Evolutionary conservation across 2,329 filamentous ascomycete species (phyloP).

Genomic region (Rhynchosporium secalis): DNA sequence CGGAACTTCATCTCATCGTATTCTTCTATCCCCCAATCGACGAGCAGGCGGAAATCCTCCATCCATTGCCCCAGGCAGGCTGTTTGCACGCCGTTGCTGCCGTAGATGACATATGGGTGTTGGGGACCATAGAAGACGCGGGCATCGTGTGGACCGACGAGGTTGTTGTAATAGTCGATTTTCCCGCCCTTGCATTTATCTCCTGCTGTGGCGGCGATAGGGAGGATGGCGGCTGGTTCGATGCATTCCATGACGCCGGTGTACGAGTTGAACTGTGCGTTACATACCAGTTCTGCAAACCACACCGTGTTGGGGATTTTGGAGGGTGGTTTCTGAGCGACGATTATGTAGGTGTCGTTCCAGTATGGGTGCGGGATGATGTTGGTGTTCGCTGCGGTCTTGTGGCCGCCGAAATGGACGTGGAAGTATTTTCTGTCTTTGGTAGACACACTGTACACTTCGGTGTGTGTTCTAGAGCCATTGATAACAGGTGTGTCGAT

Average conservation of each 20-base stretch:
- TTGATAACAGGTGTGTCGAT: neutral
- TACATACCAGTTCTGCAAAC: slow-evolving; percentile 51
- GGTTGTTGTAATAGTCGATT: slow-evolving; percentile 44
- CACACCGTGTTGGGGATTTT: slow-evolving; percentile 34
- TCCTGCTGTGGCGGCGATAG: slow-evolving; percentile 48
- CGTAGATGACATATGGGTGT: slow-evolving; percentile 52
- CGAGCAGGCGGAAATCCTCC: slow-evolving; percentile 53
- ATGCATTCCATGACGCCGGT: slow-evolving; percentile 47
- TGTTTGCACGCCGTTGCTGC: slow-evolving; percentile 51
- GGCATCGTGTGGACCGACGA: slow-evolving; percentile 56
- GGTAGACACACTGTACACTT: slow-evolving; percentile 46
- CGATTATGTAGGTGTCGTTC: slow-evolving; percentile 51
- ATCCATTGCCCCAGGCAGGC: slow-evolving; percentile 60
- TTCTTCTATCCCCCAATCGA: slow-evolving; percentile 43
- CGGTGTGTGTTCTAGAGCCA: slow-evolving; percentile 9
- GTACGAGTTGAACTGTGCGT: slow-evolving; percentile 46
- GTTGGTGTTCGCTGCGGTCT: slow-evolving; percentile 53
- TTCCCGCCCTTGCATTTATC: slow-evolving; percentile 49
- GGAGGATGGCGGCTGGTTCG: slow-evolving; percentile 44
- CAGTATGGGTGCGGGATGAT: slow-evolving; percentile 55
- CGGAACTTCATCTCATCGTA: slow-evolving; percentile 33
- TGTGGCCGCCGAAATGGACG: slow-evolving; percentile 48
- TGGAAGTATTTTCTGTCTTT: slow-evolving; percentile 49
- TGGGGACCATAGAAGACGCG: slow-evolving; percentile 57
- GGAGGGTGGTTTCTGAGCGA: slow-evolving; percentile 46